Evolutionary conservation across 1,284 basidiomycete genomes (phyloP), one percentile per base, ranked within the genome.

Genomic region (Salmacisia buchloeana): DNA sequence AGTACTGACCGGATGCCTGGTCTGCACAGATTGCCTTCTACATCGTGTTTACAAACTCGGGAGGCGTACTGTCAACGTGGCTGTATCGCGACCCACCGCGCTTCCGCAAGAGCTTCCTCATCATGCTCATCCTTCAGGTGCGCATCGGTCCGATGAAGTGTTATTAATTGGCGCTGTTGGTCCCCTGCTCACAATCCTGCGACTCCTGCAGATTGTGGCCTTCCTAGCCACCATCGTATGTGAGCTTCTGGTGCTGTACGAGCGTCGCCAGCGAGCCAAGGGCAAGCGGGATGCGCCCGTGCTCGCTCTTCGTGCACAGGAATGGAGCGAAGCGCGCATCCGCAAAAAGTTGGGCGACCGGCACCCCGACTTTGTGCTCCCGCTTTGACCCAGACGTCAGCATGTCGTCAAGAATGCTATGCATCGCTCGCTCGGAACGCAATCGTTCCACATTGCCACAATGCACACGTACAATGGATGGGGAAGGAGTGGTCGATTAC

Each of bases 281-380:
- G 73, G 74, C 6, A 70, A 69, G 58, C 63, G 72, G 1, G 70
- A 74, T 61, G 43, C 66, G 49, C 64, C 67, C 31, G 70, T 71
- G 29, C 61, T 60, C n/a, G 58, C 68, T 33, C 64, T 72, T 6
- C 58, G 56, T 2, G 61, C 59, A 23, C 46, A 56, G 3, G 67
- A 70, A 18, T 73, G 69, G 73, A 58, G 59, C 29, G 62, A 70
- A 31, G 69, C 69, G 35, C 63, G 66, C 29, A 71, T 76, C 52
- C 67, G 69, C 34, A 65, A 66, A 41, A 71, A 71, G 52, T 66
- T 77, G 12, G 75, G 75, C 31, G 75, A 77, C 52, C 64, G 66
- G 31, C 72, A 76, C 36, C 72, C 75, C 21, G 72, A 73, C 27
- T 77, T 63, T 49, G 45, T 35, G 5, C 60, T 66, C 29, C 49